A percentile compares a stretch with the other conserved stretches of the same genome.
These are phyloP conservation scores for Saturnispora diversa DNA, from an alignment of 805 yeast species.

Conservation along the genomic window DNA sequence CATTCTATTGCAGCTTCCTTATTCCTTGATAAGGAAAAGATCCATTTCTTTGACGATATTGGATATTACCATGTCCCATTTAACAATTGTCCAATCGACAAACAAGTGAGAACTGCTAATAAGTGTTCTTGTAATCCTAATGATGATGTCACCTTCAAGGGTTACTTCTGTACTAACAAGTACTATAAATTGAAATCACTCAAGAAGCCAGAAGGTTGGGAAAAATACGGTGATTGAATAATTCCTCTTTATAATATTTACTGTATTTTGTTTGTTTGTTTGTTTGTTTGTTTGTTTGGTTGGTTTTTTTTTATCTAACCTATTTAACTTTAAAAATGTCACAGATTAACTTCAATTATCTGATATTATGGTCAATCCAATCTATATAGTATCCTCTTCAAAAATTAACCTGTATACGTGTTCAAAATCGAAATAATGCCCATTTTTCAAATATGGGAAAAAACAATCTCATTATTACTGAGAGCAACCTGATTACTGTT, in stretches of 20 bases:
- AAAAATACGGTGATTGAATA: conserved; percentile 38
- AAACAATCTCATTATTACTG: background rate
- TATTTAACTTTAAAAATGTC: too few relatives aligned
- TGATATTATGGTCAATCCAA: too few relatives aligned
- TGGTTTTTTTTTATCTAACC: background rate
- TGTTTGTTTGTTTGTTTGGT: background rate
- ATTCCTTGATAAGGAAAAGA: conserved; percentile 58
- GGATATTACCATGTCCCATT: conserved; percentile 83
- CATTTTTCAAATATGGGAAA: too few relatives aligned
- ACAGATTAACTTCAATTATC: too few relatives aligned
- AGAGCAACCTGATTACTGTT: background rate
- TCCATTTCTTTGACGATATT: conserved; percentile 77
- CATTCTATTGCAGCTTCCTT: conserved; percentile 83
- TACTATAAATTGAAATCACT: conserved; percentile 49
- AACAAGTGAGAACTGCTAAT: conserved; percentile 43
- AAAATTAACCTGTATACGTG: too few relatives aligned
- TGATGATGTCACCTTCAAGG: conserved; percentile 71
- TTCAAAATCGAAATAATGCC: too few relatives aligned
- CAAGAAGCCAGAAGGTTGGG: conserved; percentile 65
- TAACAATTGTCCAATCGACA: conserved; percentile 70
- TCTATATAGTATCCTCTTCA: too few relatives aligned
- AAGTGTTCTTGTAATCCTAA: conserved; percentile 69
- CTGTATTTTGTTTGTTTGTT: background rate
- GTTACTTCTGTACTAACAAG: conserved; percentile 62
- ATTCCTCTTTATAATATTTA: background rate